Evolutionary conservation across 345 rosid species (phyloP).

Genomic region (Corchorus olitorius): DNA sequence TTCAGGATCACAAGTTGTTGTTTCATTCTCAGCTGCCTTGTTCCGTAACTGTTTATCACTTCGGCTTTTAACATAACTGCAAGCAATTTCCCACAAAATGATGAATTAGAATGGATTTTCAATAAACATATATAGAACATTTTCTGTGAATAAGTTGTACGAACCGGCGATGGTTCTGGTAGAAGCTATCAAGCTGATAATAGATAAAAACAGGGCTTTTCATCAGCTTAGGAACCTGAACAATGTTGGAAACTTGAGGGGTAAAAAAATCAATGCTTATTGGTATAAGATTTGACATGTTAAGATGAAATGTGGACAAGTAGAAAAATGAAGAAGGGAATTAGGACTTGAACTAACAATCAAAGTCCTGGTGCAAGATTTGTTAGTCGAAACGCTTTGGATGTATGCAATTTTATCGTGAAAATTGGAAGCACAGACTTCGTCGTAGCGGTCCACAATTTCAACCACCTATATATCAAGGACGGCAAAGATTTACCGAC

Average conservation of each 20-base stretch:
- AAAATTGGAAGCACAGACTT: not conserved
- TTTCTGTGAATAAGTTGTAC: not conserved
- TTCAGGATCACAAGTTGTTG: constrained; percentile 48
- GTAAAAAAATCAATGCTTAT: not conserved
- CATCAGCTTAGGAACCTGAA: constrained; percentile 61
- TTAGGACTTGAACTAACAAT: constrained; percentile 40
- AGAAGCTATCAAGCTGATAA: constrained; percentile 58
- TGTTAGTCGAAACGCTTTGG: constrained; percentile 44
- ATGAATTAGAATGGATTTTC: not conserved
- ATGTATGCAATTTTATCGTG: constrained; percentile 37
- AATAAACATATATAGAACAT: not conserved
- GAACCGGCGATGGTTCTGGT: constrained; percentile 84
- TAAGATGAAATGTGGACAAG: not conserved
- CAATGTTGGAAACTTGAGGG: not conserved
- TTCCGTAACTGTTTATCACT: constrained; percentile 49
- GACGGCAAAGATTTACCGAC: not conserved
- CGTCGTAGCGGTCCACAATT: constrained; percentile 56
- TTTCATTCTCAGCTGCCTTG: constrained; percentile 25
- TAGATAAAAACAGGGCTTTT: constrained; percentile 34
- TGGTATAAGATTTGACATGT: not conserved
- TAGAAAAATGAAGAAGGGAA: not conserved
- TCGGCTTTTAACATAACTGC: constrained; percentile 66
- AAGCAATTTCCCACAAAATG: constrained; percentile 13
- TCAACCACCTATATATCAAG: constrained; percentile 54
- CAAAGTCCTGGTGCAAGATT: constrained; percentile 52